phyloP scores from a whole-genome alignment of 129 eudicot genomes.

The Tagetes patula region DNA sequence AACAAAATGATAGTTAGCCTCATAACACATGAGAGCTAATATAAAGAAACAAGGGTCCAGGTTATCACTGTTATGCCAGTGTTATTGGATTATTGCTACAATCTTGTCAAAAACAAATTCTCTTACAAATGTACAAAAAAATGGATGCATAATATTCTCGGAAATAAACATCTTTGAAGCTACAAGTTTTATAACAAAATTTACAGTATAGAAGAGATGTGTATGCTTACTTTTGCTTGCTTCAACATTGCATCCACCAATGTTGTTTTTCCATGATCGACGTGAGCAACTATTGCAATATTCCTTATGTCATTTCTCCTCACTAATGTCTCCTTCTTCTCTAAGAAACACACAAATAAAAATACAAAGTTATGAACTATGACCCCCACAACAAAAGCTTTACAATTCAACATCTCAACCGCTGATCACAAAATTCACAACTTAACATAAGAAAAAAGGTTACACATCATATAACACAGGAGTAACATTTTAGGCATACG shows the following conservation, averaged over 20 bases:
- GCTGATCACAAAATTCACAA: background rate
- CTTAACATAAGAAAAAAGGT: background rate
- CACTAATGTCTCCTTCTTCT: slow-evolving; percentile 53
- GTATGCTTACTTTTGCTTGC: slow-evolving; percentile 77
- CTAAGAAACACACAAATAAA: slow-evolving; percentile 29
- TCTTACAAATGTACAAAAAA: background rate
- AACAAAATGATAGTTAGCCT: background rate
- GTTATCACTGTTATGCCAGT: background rate
- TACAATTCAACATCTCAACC: background rate
- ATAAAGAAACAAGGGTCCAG: background rate
- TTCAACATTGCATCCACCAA: slow-evolving; percentile 92
- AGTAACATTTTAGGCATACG: background rate
- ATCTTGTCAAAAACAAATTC: slow-evolving; percentile 4
- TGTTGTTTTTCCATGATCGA: slow-evolving; percentile 98
- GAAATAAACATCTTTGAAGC: background rate
- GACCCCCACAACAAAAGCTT: background rate
- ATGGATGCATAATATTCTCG: background rate
- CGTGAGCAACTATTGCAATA: slow-evolving; percentile 98
- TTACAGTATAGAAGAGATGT: background rate
- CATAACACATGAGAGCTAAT: background rate
- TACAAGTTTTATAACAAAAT: slow-evolving; percentile 7
- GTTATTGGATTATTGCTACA: background rate
- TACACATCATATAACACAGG: background rate
- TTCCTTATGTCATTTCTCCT: slow-evolving; percentile 91
- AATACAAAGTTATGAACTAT: background rate